Evolutionary conservation across 2,329 filamentous ascomycete genomes (phyloP).

Genomic region (Xylaria sp.): DNA sequence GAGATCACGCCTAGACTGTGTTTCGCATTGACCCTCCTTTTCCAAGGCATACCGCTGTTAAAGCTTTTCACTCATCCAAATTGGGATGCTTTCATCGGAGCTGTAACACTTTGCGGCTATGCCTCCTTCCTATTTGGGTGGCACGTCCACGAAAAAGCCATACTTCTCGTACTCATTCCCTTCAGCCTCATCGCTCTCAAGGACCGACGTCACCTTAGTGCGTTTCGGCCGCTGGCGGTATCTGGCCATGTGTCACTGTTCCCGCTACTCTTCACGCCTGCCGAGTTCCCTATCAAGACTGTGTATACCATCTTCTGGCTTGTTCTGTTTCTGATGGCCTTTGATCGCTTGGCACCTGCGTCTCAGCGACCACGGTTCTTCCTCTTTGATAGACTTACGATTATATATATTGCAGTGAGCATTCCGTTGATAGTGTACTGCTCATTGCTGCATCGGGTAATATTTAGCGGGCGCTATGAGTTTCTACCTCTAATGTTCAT

Average conservation of each 20-base stretch:
- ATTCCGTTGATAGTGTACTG: constrained; percentile 92
- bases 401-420: constrained; percentile 88
- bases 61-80: constrained; percentile 84
- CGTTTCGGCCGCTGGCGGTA: constrained; percentile 91
- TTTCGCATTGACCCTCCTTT: constrained; percentile 83
- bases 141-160: constrained; percentile 98
- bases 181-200: constrained; percentile 93
- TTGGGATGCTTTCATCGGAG: constrained; percentile 90
- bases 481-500: constrained; percentile 98
- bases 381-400: constrained; percentile 88
- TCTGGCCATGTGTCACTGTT: constrained; percentile 96
- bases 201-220: constrained; percentile 89
- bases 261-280: constrained; percentile 88
- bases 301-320: constrained; percentile 95
- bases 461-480: constrained; percentile 85
- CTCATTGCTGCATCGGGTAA: constrained; percentile 81
- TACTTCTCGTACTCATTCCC: constrained; percentile 92
- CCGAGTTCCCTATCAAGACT: constrained; percentile 94
- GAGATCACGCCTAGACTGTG: constrained; percentile 84
- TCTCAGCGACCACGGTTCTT: constrained; percentile 84
- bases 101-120: constrained; percentile 92
- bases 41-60: constrained; percentile 81
- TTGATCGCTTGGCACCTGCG: constrained; percentile 88
- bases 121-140: constrained; percentile 97
- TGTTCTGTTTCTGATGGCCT: constrained; percentile 83